These are phyloP conservation scores for Papilionanthe hybrid DNA, from an alignment of 116 monocot genomes.

Conservation along the genomic window DNA sequence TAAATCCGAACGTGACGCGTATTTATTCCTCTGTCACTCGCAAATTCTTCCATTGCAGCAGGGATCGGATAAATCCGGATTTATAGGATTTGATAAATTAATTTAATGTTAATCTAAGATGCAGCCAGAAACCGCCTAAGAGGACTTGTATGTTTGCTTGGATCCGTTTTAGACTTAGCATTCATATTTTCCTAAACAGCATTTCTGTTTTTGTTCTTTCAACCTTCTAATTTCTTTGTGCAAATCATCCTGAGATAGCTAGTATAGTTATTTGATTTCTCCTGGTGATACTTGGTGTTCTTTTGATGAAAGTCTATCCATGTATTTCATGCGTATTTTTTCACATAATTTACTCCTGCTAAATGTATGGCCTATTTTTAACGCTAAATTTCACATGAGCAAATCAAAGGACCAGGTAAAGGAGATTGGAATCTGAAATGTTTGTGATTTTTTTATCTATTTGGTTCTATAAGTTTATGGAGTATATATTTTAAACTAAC, in stretches of 20 bases:
- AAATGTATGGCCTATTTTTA: neutral
- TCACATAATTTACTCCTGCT: neutral
- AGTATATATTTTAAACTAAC: neutral
- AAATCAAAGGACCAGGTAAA: neutral
- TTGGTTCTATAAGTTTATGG: neutral
- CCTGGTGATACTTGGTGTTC: neutral
- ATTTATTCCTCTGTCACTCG: no score
- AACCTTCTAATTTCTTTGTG: neutral
- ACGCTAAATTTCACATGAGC: neutral
- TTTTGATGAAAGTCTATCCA: neutral
- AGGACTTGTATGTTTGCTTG: neutral
- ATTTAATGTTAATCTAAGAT: no score
- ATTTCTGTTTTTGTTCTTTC: neutral
- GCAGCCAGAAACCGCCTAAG: no score
- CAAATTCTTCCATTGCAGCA: no score
- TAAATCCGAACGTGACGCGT: no score
- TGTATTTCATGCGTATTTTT: slow-evolving; percentile 2
- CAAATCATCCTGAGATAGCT: neutral
- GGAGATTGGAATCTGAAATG: neutral
- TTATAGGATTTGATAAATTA: no score
- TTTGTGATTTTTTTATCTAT: neutral
- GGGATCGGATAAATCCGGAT: no score
- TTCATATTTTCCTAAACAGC: neutral
- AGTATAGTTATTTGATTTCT: neutral
- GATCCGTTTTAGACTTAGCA: neutral